These are phyloP conservation scores for Penicillium canescens DNA, from an alignment of 495 filamentous ascomycete species.

Conservation along the genomic window DNA sequence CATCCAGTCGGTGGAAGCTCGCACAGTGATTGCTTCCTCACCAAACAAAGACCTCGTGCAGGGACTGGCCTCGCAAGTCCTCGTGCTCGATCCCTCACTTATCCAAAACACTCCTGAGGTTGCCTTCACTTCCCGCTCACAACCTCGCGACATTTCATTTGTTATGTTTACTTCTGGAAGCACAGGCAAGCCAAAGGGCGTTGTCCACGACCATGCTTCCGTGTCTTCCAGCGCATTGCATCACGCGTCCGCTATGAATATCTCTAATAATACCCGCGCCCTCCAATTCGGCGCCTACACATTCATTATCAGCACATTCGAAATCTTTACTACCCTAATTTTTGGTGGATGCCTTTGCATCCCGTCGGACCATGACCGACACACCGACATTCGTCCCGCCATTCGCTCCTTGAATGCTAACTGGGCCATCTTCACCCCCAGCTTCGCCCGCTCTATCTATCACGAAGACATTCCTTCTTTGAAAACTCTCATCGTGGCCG, in stretches of 20 bases:
- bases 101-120: background rate
- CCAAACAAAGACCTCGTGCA: slow-evolving; percentile 9
- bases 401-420: slow-evolving; percentile 28
- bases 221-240: slow-evolving; percentile 20
- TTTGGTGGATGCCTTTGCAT: slow-evolving; percentile 57
- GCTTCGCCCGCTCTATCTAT: slow-evolving; percentile 25
- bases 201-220: slow-evolving; percentile 39
- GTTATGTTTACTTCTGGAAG: slow-evolving; percentile 42
- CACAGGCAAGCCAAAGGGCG: slow-evolving; percentile 46
- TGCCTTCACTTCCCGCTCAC: slow-evolving; percentile 6
- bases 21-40: slow-evolving; percentile 23
- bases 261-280: background rate
- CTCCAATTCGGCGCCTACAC: too few relatives aligned
- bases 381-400: slow-evolving; percentile 27
- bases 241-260: slow-evolving; percentile 8
- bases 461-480: slow-evolving; percentile 31
- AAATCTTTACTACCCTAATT: slow-evolving; percentile 60
- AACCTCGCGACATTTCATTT: slow-evolving; percentile 13
- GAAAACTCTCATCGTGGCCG: slow-evolving; percentile 16
- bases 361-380: slow-evolving; percentile 46
- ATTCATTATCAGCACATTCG: slow-evolving; percentile 13
- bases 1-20: slow-evolving; percentile 23
- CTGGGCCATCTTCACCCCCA: slow-evolving; percentile 32
- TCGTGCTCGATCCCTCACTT: slow-evolving; percentile 14
- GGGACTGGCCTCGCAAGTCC: slow-evolving; percentile 3